Percentiles rank a stretch among this genome's conserved stretches.
phyloP scores from a whole-genome alignment of 495 filamentous ascomycete genomes.

The Astrothelium macrocarpum region DNA sequence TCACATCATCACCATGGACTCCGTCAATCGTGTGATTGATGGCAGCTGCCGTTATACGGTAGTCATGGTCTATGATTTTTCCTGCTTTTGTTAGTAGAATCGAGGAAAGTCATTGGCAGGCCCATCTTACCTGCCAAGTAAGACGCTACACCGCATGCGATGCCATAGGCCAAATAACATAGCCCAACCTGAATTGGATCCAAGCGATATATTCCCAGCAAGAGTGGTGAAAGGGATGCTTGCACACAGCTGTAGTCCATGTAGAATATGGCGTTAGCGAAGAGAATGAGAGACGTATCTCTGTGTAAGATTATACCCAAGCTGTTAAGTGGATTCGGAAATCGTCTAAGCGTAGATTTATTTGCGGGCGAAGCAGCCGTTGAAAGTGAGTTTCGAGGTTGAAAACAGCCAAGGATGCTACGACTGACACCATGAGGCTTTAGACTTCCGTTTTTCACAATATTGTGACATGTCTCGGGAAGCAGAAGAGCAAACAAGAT shows the following conservation, averaged over 20 bases:
- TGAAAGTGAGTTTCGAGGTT: neutral
- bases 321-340: neutral
- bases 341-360: neutral
- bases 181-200: neutral
- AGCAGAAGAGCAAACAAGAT: slow-evolving; percentile 44
- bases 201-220: neutral
- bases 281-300: neutral
- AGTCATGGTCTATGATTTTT: neutral
- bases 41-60: neutral
- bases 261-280: neutral
- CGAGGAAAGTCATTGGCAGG: neutral
- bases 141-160: neutral
- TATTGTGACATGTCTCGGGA: slow-evolving; percentile 59
- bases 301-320: neutral
- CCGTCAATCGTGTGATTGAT: neutral
- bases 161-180: neutral
- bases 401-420: neutral
- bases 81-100: neutral
- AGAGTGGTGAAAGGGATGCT: neutral
- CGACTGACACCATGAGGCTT: neutral
- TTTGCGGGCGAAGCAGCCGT: neutral
- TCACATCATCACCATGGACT: neutral
- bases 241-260: neutral
- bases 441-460: slow-evolving; percentile 56
- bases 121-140: neutral